A percentile compares a stretch with the other conserved stretches of the same genome.
Evolutionary conservation across 1,139 yeast genomes (phyloP).

Genomic region (Meyerozyma guilliermondii): DNA sequence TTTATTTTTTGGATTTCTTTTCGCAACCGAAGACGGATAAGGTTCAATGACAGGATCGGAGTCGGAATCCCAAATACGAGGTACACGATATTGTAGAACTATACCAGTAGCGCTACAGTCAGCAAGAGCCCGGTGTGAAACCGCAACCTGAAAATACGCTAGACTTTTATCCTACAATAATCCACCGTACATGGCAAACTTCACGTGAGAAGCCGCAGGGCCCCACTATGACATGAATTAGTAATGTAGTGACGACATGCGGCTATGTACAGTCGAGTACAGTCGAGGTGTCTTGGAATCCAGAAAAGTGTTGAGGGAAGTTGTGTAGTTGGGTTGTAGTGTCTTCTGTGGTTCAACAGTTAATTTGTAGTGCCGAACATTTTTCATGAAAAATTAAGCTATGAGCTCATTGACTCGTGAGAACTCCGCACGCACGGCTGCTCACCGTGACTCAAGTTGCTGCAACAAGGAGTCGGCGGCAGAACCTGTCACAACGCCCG

Average conservation of each 20-base stretch:
- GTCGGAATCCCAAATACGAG: too few species aligned
- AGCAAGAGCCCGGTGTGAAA: too few species aligned
- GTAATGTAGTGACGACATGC: not conserved
- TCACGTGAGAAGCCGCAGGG: not conserved
- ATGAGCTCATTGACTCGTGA: too few species aligned
- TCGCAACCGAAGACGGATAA: not conserved
- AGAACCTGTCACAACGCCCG: not conserved
- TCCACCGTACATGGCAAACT: not conserved
- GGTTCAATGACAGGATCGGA: not conserved
- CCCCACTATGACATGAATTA: not conserved
- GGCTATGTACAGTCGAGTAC: too few species aligned
- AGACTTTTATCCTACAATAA: not conserved
- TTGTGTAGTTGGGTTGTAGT: not conserved
- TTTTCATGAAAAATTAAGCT: too few species aligned
- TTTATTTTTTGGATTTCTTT: not conserved
- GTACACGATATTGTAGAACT: too few species aligned
- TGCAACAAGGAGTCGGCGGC: not conserved
- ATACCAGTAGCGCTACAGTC: too few species aligned
- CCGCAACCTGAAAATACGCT: not conserved
- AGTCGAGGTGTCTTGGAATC: too few species aligned
- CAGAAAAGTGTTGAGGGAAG: not conserved
- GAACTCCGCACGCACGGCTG: not conserved
- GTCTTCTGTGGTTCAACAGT: too few species aligned
- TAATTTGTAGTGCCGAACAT: too few species aligned
- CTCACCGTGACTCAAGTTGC: not conserved